phyloP scores from a whole-genome alignment of 192 early-diverging fungal genomes.

The Kappamyces sp. region DNA sequence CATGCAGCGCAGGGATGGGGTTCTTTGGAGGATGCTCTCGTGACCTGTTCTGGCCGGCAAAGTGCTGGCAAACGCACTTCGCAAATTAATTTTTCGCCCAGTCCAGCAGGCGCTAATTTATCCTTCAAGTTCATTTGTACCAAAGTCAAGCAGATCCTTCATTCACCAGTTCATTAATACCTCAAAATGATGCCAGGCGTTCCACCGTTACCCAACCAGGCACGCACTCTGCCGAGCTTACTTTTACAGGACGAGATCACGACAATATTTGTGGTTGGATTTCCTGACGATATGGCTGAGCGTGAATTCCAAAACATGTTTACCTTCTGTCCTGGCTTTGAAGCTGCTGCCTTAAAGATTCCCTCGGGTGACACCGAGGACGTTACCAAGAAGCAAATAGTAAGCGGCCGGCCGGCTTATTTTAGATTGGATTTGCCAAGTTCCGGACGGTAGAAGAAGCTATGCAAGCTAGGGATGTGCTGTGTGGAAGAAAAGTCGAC shows the following conservation, averaged over 20 bases:
- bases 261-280: conserved; percentile 99
- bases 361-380: conserved; percentile 59
- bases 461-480: conserved; percentile 80
- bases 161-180: too few species aligned
- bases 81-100: too few species aligned
- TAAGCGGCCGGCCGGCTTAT: conserved; percentile 45
- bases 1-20: too few species aligned
- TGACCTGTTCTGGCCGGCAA: too few species aligned
- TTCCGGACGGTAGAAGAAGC: conserved; percentile 89
- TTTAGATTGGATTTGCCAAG: conserved; percentile 96
- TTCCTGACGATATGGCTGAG: conserved; percentile 98
- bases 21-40: too few species aligned
- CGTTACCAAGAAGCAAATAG: conserved; percentile 73
- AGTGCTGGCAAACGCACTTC: too few species aligned
- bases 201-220: conserved; percentile 14
- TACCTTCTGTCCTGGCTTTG: conserved; percentile 94
- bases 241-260: conserved; percentile 78
- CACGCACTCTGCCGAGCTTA: conserved; percentile 12
- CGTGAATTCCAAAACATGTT: conserved; percentile 99
- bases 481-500: conserved; percentile 89
- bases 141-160: too few species aligned
- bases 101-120: too few species aligned
- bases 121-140: too few species aligned
- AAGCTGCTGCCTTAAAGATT: conserved; percentile 93
- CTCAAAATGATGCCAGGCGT: conserved; percentile 18